Conservation (phyloP, 805 yeast genomes). For the Nakazawaea holstii region DNA sequence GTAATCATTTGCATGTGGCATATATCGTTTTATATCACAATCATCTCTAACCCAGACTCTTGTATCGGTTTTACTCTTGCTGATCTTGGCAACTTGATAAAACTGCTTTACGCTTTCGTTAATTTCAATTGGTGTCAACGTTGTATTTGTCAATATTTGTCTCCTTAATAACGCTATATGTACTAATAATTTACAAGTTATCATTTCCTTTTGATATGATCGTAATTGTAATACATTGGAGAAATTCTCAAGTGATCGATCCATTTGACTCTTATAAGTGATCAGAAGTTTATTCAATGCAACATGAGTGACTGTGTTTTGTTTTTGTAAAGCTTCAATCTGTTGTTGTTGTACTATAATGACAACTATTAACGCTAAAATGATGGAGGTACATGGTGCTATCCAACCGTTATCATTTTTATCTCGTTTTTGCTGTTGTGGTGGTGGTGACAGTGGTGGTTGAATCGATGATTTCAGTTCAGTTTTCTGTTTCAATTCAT, state of each 20-base stretch:
- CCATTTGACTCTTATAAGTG: conserved; percentile 37
- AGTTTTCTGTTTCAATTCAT: conserved; percentile 12
- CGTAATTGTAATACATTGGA: conserved; percentile 8
- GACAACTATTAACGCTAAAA: not conserved
- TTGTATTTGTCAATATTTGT: not conserved
- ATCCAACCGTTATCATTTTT: no score
- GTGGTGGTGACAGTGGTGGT: not conserved
- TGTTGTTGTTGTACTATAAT: not conserved
- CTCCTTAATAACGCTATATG: no score
- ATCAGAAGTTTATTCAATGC: conserved; percentile 13
- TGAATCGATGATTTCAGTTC: no score
- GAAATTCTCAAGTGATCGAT: conserved; percentile 46
- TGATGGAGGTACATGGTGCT: no score
- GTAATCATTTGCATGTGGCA: no score
- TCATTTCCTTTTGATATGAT: no score
- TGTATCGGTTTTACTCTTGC: no score
- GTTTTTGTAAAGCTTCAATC: not conserved
- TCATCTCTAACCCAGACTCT: no score
- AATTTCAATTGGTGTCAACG: not conserved
- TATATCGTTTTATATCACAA: no score
- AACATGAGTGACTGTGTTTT: not conserved
- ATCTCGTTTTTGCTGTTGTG: not conserved
- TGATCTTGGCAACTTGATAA: no score
- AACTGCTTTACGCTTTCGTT: no score
- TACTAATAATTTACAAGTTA: no score